Percentiles rank a stretch among this genome's conserved stretches.
Evolutionary conservation across 1,139 yeast species (phyloP).

Genomic region (Blastobotrys arbuscula): DNA sequence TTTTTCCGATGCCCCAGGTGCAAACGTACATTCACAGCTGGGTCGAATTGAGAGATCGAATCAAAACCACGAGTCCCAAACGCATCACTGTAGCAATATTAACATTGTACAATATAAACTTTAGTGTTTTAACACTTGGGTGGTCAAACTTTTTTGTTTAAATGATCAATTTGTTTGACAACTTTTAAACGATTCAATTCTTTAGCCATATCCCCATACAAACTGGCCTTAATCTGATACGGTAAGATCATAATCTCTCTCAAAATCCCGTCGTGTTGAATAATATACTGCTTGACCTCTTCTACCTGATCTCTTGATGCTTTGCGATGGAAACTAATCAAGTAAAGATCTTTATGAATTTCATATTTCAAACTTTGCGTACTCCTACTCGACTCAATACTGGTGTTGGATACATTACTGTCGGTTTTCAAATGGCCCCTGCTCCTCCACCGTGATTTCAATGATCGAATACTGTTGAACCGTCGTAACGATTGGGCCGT

Average conservation of each 20-base stretch:
- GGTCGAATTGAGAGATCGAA: too few species aligned
- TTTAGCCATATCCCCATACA: background rate
- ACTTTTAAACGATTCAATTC: constrained; percentile 2
- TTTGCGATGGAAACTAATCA: constrained; percentile 11
- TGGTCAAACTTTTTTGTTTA: too few species aligned
- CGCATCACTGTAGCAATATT: too few species aligned
- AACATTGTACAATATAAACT: too few species aligned
- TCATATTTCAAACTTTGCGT: background rate
- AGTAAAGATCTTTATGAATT: constrained; percentile 3
- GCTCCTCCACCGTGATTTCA: constrained; percentile 1
- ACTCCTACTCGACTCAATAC: background rate
- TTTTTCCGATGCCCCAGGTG: too few species aligned
- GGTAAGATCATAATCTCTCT: constrained; percentile 11
- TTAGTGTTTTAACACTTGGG: background rate
- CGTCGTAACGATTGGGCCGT: background rate
- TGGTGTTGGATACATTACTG: background rate
- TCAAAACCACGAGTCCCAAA: too few species aligned
- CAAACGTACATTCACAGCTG: too few species aligned
- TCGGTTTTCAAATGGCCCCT: background rate
- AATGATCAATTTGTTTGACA: constrained; percentile 9
- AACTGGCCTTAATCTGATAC: constrained; percentile 9
- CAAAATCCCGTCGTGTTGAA: constrained; percentile 9
- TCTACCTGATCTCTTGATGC: constrained; percentile 10
- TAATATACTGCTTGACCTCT: constrained; percentile 5
- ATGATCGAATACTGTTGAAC: background rate